phyloP scores from a whole-genome alignment of 1,284 basidiomycete species.

The Cryptococcus sp. region DNA sequence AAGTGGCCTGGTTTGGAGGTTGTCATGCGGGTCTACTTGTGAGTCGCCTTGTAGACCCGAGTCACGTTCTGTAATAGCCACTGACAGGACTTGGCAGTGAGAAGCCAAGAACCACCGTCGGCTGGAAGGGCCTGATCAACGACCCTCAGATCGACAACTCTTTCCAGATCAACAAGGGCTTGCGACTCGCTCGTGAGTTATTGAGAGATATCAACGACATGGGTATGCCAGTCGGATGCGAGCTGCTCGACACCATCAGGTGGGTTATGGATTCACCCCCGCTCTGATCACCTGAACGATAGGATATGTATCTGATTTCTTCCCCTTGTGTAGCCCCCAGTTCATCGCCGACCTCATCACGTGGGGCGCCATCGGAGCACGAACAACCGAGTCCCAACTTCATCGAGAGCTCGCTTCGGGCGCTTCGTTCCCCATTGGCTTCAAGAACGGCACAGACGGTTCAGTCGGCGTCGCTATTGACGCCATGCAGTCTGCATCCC shows the following conservation, averaged over 20 bases:
- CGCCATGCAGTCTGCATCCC: conserved; percentile 89
- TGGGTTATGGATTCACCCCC: conserved; percentile 9
- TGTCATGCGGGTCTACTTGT: conserved; percentile 94
- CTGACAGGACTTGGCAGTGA: conserved; percentile 29
- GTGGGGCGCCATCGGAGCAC: conserved; percentile 96
- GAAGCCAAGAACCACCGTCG: conserved; percentile 66
- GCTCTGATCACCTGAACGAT: not conserved
- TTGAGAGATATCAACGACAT: conserved; percentile 83
- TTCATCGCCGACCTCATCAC: conserved; percentile 94
- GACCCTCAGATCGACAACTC: conserved; percentile 52
- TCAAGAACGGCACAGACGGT: conserved; percentile 99
- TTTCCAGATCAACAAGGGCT: conserved; percentile 87
- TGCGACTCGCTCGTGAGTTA: conserved; percentile 84
- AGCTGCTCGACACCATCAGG: conserved; percentile 65
- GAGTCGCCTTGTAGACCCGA: conserved; percentile 13
- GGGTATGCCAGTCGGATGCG: conserved; percentile 83
- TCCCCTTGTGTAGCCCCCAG: conserved; percentile 63
- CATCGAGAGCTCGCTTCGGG: conserved; percentile 65
- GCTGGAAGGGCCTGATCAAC: conserved; percentile 99
- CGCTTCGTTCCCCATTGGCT: conserved; percentile 61
- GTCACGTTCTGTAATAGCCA: not conserved
- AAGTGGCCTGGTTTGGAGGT: conserved; percentile 75
- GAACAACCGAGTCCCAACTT: conserved; percentile 95
- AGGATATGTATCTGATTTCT: not conserved
- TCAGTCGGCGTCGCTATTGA: conserved; percentile 81